Evolutionary conservation across 2,329 filamentous ascomycete species (phyloP).

Genomic region (Beauveria sp.): DNA sequence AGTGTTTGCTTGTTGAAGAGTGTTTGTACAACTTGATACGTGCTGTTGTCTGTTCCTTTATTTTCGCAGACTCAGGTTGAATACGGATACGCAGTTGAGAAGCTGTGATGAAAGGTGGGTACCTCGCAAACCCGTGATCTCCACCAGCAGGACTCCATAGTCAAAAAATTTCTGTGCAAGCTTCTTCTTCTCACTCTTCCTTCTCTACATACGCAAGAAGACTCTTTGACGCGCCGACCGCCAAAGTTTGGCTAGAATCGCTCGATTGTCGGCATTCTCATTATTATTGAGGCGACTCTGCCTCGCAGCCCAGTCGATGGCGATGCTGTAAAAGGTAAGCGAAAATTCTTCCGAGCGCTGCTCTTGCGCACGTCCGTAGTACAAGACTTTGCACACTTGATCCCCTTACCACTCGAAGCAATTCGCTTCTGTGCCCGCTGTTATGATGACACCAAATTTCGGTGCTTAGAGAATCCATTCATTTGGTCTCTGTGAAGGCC

Average conservation of each 20-base stretch:
- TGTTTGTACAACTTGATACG: too few relatives aligned
- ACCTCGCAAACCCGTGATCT: slow-evolving; percentile 8
- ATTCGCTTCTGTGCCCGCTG: slow-evolving; percentile 20
- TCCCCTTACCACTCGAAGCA: slow-evolving; percentile 11
- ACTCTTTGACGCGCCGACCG: not conserved
- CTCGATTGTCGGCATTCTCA: not conserved
- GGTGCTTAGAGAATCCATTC: slow-evolving; percentile 53
- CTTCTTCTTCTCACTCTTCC: not conserved
- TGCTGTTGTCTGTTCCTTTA: too few relatives aligned
- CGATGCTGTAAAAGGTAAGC: slow-evolving; percentile 10
- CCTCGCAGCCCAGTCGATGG: not conserved
- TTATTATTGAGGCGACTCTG: not conserved
- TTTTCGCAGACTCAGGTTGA: not conserved
- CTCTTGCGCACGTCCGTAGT: not conserved
- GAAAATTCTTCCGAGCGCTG: not conserved
- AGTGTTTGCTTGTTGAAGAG: too few relatives aligned
- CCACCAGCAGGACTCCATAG: not conserved
- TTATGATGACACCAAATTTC: slow-evolving; percentile 52
- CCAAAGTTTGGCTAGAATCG: not conserved
- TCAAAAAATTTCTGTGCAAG: slow-evolving; percentile 3
- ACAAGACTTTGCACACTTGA: slow-evolving; percentile 13
- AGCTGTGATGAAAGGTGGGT: slow-evolving; percentile 1
- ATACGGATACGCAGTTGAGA: not conserved
- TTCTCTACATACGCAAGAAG: not conserved
- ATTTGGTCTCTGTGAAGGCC: slow-evolving; percentile 55